Evolutionary conservation across 768 basidiomycete genomes (phyloP).

Genomic region (Scleroderma citrinum): DNA sequence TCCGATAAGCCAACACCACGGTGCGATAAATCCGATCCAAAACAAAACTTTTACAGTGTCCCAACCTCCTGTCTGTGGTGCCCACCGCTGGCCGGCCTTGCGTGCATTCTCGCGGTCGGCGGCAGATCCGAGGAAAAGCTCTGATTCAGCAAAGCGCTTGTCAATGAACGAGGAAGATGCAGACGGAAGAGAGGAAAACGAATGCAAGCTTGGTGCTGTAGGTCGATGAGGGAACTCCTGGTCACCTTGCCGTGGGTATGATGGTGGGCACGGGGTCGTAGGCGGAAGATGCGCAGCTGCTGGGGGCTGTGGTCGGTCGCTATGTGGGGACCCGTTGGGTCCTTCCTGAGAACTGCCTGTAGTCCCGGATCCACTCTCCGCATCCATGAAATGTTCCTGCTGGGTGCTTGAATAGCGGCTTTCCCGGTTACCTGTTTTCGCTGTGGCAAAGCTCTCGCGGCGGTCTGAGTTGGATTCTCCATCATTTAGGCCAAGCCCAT

Average conservation of each 20-base stretch:
- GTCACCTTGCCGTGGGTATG: constrained; percentile 15
- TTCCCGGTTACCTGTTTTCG: constrained; percentile 24
- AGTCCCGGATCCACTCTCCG: constrained; percentile 13
- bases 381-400: constrained; percentile 21
- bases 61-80: constrained; percentile 3
- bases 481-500: constrained; percentile 22
- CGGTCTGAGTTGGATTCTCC: constrained; percentile 44
- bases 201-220: constrained; percentile 22
- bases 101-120: constrained; percentile 28
- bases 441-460: constrained; percentile 55
- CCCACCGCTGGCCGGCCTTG: constrained; percentile 11
- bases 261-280: constrained; percentile 20
- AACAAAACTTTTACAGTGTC: constrained; percentile 55
- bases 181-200: constrained; percentile 24
- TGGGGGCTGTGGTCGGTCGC: constrained; percentile 12
- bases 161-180: constrained; percentile 48
- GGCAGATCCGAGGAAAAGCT: constrained; percentile 30
- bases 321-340: constrained; percentile 1
- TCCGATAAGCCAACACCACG: constrained; percentile 71
- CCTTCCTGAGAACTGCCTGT: background rate
- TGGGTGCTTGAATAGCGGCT: constrained; percentile 27
- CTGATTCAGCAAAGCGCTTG: constrained; percentile 43
- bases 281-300: constrained; percentile 15
- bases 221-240: constrained; percentile 14
- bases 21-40: constrained; percentile 68